Conservation (phyloP, 768 basidiomycete species). For the Tubosaeta sp. region DNA sequence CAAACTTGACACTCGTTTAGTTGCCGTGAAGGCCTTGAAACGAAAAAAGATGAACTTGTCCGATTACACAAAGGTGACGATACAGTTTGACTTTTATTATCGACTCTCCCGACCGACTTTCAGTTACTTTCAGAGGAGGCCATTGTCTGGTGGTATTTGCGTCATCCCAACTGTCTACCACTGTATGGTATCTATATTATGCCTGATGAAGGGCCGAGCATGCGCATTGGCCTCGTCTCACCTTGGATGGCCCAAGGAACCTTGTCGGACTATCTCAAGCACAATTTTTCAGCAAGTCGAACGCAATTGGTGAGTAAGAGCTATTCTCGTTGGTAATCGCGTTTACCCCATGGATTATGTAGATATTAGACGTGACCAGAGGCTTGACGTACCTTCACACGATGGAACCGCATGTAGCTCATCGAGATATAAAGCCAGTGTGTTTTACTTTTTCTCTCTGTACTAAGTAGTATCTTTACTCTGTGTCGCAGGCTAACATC, state of each 20-base stretch:
- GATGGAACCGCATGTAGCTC: conserved; percentile 33
- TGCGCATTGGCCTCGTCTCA: conserved; percentile 29
- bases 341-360: not conserved
- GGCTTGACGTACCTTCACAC: conserved; percentile 44
- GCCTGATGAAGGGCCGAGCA: conserved; percentile 13
- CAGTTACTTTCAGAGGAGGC: conserved; percentile 31
- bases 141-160: conserved; percentile 31
- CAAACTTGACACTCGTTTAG: conserved; percentile 13
- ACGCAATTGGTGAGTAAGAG: conserved; percentile 28
- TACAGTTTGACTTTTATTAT: not conserved
- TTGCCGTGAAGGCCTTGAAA: conserved; percentile 26
- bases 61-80: conserved; percentile 17
- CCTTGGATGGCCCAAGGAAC: conserved; percentile 38
- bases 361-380: conserved; percentile 43
- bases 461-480: not conserved
- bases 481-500: conserved; percentile 40
- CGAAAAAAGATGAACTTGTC: not conserved
- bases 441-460: conserved; percentile 1
- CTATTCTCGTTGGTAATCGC: not conserved
- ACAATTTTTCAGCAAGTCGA: conserved; percentile 21
- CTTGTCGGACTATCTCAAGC: conserved; percentile 27
- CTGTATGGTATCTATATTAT: conserved; percentile 30
- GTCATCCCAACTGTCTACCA: conserved; percentile 34
- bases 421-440: conserved; percentile 31
- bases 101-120: not conserved